Percentiles rank a stretch among this genome's conserved stretches.
These are phyloP conservation scores for Pythium coloratum DNA, from an alignment of 352 stramenopile genomes.

Conservation along the genomic window DNA sequence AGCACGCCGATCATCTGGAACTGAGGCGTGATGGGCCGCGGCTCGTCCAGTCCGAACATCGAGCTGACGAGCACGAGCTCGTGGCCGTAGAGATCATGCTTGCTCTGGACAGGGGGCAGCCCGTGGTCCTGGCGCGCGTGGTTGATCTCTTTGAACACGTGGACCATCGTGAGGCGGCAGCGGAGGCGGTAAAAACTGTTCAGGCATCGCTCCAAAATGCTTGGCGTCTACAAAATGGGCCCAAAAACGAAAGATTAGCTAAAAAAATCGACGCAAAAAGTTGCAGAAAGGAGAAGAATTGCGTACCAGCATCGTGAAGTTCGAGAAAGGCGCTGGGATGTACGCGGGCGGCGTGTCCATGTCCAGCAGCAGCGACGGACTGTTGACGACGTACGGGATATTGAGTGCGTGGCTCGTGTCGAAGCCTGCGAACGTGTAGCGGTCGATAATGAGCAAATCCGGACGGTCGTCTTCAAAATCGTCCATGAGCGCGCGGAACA, in stretches of 20 bases:
- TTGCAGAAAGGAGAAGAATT: conserved; percentile 20
- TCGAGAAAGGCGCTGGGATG: conserved; percentile 80
- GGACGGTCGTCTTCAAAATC: conserved; percentile 67
- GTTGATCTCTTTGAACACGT: conserved; percentile 70
- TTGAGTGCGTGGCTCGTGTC: conserved; percentile 59
- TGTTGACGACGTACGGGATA: conserved; percentile 83
- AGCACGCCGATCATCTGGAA: conserved; percentile 77
- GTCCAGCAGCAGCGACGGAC: conserved; percentile 77
- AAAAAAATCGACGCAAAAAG: neutral
- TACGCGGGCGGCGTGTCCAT: conserved; percentile 83
- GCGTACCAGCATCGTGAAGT: conserved; percentile 72
- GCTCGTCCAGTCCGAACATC: conserved; percentile 79
- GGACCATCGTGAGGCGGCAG: conserved; percentile 64
- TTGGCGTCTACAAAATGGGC: conserved; percentile 46
- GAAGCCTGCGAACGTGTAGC: conserved; percentile 82
- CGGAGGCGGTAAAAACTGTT: conserved; percentile 78
- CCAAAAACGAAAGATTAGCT: conserved; percentile 5
- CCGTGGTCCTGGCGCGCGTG: conserved; percentile 50
- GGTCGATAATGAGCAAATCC: conserved; percentile 70
- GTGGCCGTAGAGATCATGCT: conserved; percentile 54
- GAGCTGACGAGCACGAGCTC: conserved; percentile 80
- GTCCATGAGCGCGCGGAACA: conserved; percentile 60
- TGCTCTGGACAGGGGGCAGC: conserved; percentile 48
- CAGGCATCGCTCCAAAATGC: conserved; percentile 73
- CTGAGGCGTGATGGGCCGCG: conserved; percentile 70